A percentile compares a stretch with the other conserved stretches of the same genome.
Conservation (phyloP, 2,329 filamentous ascomycete genomes). For the Shiraia bambusicola region DNA sequence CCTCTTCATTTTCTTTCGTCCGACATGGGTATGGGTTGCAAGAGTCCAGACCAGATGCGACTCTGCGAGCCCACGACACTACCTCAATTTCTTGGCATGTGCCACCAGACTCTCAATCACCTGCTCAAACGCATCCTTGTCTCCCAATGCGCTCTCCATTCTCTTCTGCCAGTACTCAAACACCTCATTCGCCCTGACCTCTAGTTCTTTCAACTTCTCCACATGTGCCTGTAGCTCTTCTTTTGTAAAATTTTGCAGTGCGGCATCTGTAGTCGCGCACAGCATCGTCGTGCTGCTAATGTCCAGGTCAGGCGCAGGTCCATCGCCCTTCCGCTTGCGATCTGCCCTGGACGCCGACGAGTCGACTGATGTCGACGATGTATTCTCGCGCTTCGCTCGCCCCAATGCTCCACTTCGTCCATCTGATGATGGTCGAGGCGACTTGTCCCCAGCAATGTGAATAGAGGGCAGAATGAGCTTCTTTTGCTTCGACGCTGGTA, state of each 20-base stretch:
- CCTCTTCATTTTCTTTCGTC: too few relatives aligned
- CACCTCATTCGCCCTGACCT: conserved; percentile 71
- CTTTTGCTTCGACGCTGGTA: conserved; percentile 96
- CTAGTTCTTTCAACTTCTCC: conserved; percentile 66
- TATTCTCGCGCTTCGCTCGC: conserved; percentile 44
- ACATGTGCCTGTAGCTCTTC: conserved; percentile 74
- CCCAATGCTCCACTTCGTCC: conserved; percentile 40
- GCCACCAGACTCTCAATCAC: conserved; percentile 97
- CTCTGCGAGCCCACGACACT: too few relatives aligned
- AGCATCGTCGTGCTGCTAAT: conserved; percentile 74
- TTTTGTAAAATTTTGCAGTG: conserved; percentile 75
- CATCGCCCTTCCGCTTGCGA: conserved; percentile 58
- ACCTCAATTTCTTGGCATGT: conserved; percentile 81
- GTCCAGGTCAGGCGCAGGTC: conserved; percentile 74
- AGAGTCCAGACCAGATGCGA: too few relatives aligned
- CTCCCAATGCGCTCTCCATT: conserved; percentile 82
- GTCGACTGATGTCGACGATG: conserved; percentile 43
- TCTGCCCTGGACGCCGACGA: conserved; percentile 43
- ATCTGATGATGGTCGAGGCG: conserved; percentile 42
- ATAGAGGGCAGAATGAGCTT: conserved; percentile 91
- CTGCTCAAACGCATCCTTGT: conserved; percentile 91
- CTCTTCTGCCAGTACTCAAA: conserved; percentile 86
- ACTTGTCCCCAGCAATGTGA: conserved; percentile 41
- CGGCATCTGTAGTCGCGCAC: conserved; percentile 82
- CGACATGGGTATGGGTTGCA: too few relatives aligned